Percentiles rank a stretch among this genome's conserved stretches.
Evolutionary conservation across 805 yeast genomes (phyloP).

Genomic region (Kazachstania martiniae): DNA sequence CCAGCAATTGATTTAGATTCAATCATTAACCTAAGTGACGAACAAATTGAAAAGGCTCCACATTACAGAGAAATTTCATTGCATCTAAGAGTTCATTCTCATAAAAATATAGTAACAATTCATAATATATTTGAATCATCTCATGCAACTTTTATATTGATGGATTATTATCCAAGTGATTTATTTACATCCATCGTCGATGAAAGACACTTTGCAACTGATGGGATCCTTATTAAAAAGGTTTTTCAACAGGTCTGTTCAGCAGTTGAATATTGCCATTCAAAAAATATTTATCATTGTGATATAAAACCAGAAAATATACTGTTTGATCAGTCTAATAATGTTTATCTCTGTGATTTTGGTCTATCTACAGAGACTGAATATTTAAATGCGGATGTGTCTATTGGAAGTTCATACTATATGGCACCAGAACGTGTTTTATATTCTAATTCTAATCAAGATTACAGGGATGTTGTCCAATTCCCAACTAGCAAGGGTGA

Average conservation of each 20-base stretch:
- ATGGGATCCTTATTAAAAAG: conserved; percentile 40
- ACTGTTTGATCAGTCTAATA: conserved; percentile 48
- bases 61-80: conserved; percentile 56
- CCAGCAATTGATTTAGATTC: conserved; percentile 21
- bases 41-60: conserved; percentile 26
- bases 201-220: conserved; percentile 44
- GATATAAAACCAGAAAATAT: conserved; percentile 95
- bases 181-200: conserved; percentile 80
- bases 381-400: conserved; percentile 53
- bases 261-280: conserved; percentile 74
- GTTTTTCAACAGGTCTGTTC: conserved; percentile 70
- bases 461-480: conserved; percentile 13
- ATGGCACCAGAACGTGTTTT: conserved; percentile 80
- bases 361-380: conserved; percentile 68
- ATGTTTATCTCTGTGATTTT: conserved; percentile 68
- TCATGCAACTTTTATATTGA: conserved; percentile 51
- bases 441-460: conserved; percentile 3
- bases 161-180: conserved; percentile 86
- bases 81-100: conserved; percentile 65
- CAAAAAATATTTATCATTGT: conserved; percentile 78
- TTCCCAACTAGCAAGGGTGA: conserved; percentile 69
- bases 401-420: conserved; percentile 81
- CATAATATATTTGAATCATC: conserved; percentile 59
- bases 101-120: conserved; percentile 68
- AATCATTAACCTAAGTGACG: conserved; percentile 24